Evolutionary conservation across 2,329 filamentous ascomycete species (phyloP), one percentile per base, ranked within the genome.

Genomic region (Aspergillus transmontanensis): DNA sequence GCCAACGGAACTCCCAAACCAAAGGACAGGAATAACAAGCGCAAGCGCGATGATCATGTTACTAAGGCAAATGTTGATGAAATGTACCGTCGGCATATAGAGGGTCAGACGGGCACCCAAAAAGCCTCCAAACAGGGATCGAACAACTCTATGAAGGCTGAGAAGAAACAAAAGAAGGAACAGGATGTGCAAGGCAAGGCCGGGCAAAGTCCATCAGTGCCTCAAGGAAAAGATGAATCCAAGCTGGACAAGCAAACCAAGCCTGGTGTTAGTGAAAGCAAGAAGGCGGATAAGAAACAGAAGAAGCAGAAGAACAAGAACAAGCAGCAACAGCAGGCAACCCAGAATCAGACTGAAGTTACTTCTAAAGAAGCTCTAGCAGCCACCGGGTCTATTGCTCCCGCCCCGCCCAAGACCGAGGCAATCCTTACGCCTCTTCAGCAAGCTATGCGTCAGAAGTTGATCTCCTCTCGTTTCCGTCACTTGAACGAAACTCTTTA

Each of bases 401-500:
- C 76, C 1, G 79, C 80, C 45, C 77, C 79, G 9, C 78, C 82
- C 45, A 78, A 81, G 30, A 71, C 80, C 41, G 78, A 79, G 19
- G 75, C 82, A 23, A 92, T 91, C 70, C 87, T 99, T 73, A 99
- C 95, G 0, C 93, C 95, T 4, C 88, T 99, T 61, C 95, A 99
- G 83, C 88, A 90, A 60, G 89, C 92, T 4, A 99, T 99, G 95
- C 90, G 92, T 65, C 90, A 93, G 75, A 99, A 99, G 83, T 89
- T 99, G 66, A 86, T 96, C 66, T 96, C 94, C 11, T 94, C 95
- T 1, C 93, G 95, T 63, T 99, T 99, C 86, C 93, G 95, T 67
- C 93, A 98, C 79, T 88, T 99, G 65, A 99, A 99, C 78, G 91
- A 99, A 82, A 94, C 93, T 0, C 89, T 99, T 16, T 99, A 99